Conservation (phyloP, 768 basidiomycete species). For the Naganishia vaughanmartiniae region DNA sequence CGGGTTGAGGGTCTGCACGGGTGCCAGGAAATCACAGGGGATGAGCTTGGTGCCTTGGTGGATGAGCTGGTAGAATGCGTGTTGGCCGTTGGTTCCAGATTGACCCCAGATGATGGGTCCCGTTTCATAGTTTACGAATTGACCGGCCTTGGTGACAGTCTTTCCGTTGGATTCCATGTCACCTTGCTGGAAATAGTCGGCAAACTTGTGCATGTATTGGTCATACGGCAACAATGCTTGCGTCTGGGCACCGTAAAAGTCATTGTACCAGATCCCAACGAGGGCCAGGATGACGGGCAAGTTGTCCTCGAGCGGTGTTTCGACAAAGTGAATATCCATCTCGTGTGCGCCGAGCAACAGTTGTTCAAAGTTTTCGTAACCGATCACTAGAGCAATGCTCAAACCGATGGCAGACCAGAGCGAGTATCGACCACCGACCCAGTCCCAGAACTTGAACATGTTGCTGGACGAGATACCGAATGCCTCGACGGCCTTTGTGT, state of each 20-base stretch:
- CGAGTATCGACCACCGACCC: constrained; percentile 98
- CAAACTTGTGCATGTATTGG: constrained; percentile 98
- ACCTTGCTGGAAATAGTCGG: constrained; percentile 99
- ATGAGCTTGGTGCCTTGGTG: constrained; percentile 55
- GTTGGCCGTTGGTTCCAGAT: constrained; percentile 95
- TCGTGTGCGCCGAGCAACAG: constrained; percentile 88
- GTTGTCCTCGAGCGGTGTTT: constrained; percentile 81
- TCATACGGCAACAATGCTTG: constrained; percentile 94
- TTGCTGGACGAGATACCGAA: constrained; percentile 88
- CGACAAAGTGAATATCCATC: constrained; percentile 96
- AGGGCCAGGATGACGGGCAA: constrained; percentile 86
- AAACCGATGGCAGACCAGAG: constrained; percentile 98
- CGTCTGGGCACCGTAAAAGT: constrained; percentile 96
- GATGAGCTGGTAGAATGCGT: constrained; percentile 95
- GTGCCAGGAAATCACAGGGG: constrained; percentile 51
- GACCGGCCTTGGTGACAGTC: constrained; percentile 87
- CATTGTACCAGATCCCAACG: constrained; percentile 96
- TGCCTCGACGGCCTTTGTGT: constrained; percentile 83
- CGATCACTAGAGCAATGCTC: constrained; percentile 87
- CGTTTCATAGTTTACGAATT: constrained; percentile 91
- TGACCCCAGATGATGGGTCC: constrained; percentile 99
- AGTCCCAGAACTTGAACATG: constrained; percentile 99
- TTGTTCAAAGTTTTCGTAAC: constrained; percentile 88
- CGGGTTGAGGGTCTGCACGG: constrained; percentile 63
- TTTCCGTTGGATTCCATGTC: constrained; percentile 99